Evolutionary conservation across 2,329 filamentous ascomycete genomes (phyloP), one percentile per base, ranked within the genome.

Genomic region (Colletotrichum sp.): DNA sequence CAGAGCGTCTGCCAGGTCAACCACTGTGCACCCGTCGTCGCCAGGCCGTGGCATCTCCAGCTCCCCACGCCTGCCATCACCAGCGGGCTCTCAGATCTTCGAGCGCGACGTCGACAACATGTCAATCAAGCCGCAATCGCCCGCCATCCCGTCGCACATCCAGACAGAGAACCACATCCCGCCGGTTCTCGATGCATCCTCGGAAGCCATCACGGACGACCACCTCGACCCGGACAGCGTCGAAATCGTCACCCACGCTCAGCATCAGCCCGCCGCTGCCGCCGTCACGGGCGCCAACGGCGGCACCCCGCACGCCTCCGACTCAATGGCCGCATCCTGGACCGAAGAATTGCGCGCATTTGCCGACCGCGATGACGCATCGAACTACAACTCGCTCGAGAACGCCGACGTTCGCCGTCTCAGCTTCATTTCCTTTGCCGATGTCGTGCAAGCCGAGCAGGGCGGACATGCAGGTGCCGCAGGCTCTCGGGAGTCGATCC

Each of bases 381-480:
- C 93, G 74, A 95, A 92, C 82, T 96, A 96, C 83, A 95, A 93
- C 36, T 92, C 93, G 61, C 87, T 96, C 77, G 96, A 98, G 81
- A 91, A 90, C 52, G 90, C 91, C 63, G 96, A 98, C 80, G 91
- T 98, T 22, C 93, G 95, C 61, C 92, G 96, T 27, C 86, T 98
- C 77, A 97, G 94, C 83, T 98, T 98, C 86, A 98, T 98, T 82
- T 98, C 96, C 9, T 98, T 98, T 84, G 96, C 96, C 77, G 96
- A 98, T 81, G 95, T 98, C 12, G 95, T 98, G 55, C 95, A 98
- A 82, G 91, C 93, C 39, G 95, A 97, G 83, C 94, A 96, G 80
- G 91, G 91, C 34, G 90, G 92, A 74, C 87, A 88, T 39, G 86
- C 88, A 22, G 74, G 71, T 12, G 84, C 82, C 69, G 82, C 85